Percentiles rank a stretch among this genome's conserved stretches.
Evolutionary conservation across 306 rosid species (phyloP).

Genomic region (peach (Prunus persica)): Prunus_persica_NCBIv2 NC_034012.1:8588501-8589000

Average conservation of each 20-base stretch:
- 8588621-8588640: constrained; percentile 25
- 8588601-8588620: constrained; percentile 32
- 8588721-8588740: not conserved
- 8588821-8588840: not conserved
- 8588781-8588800: not conserved
- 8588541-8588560: not conserved
- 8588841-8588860: not conserved
- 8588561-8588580: constrained; percentile 26
- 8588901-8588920: no score
- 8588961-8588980: no score
- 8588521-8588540: constrained; percentile 4
- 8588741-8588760: not conserved
- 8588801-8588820: not conserved
- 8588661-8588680: constrained; percentile 15
- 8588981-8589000: no score
- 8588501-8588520: constrained; percentile 25
- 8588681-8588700: constrained; percentile 21
- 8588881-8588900: no score
- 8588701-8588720: constrained; percentile 10
- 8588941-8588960: no score
- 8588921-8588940: no score
- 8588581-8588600: not conserved
- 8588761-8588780: no score
- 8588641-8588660: constrained; percentile 21
- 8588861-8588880: not conserved